Base-by-base conservation (phyloP, 805 yeast species). In the Candida coquimbonensis region DNA sequence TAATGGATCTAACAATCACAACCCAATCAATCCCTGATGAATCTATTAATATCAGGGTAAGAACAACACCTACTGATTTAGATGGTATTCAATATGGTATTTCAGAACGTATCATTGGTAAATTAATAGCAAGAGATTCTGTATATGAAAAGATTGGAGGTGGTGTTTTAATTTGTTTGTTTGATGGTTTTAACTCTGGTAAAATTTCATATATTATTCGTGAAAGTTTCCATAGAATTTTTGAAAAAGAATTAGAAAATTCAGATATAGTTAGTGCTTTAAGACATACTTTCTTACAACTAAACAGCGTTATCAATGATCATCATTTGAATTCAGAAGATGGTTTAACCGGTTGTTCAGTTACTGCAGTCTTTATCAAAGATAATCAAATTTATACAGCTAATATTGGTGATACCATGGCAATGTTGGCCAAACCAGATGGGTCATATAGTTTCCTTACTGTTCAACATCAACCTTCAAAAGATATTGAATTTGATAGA, bases 1-100 rank as follows among this genome's bases (percentile, higher is more conserved):
- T 93, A 50, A 88, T 93, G 83, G 99, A 93, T 69, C 95, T 93
- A 24, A 93, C 99, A 1, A 74, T 91, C 50, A 88, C 96, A 1
- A 84, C 95, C 0, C 82, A 89, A 14, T 74, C 83, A 13, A 85
- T 90, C 8, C 98, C 97, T 9, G 98, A 91, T 64, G 96, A 90
- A 63, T 73, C 78, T 11, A 78, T 78, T 12, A 82, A 85, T 55
- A 77, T 86, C 53, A 83, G 99, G 67, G 83, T 93, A 17, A 79
- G 99, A 55, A 87, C 97, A 0, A 85, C 96, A 0, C 91, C 90
- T 14, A 83, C 96, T 0, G 83, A 79, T 42, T 65, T 87, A 21
- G 82, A 83, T 40, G 78, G 77, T 39, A 76, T 86, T 68, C 80
- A 88, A 0, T 88, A 89, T 59, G 99, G 99, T 60, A 89, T 93